Conservation (phyloP, 139 green algal species). For the Auxenochlorella pyrenoidosa region DNA sequence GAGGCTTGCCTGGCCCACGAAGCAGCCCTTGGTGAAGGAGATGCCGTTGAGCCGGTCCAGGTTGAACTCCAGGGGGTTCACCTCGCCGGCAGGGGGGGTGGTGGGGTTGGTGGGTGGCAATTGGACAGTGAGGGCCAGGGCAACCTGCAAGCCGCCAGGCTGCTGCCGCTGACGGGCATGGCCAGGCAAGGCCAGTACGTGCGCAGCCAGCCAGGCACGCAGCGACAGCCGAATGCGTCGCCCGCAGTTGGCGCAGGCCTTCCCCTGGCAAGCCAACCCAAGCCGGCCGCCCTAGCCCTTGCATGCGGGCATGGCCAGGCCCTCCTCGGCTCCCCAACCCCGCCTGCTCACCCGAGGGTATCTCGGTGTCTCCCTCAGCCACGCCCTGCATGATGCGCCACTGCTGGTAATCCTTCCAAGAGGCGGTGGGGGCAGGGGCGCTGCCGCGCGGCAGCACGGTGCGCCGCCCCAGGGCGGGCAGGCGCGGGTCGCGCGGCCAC, state of each 20-base stretch:
- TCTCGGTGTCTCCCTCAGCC: conserved; percentile 3
- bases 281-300: too few relatives aligned
- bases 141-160: too few relatives aligned
- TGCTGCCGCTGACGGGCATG: too few relatives aligned
- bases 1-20: conserved; percentile 14
- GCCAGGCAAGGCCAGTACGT: too few relatives aligned
- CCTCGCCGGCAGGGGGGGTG: not conserved
- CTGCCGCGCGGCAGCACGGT: conserved; percentile 6
- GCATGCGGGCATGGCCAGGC: too few relatives aligned
- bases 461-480: conserved; percentile 9
- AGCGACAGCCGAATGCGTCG: too few relatives aligned
- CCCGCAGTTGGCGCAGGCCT: too few relatives aligned
- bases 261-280: too few relatives aligned
- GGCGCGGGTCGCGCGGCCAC: not conserved
- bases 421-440: not conserved
- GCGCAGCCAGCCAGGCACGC: too few relatives aligned
- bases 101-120: not conserved
- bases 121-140: too few relatives aligned
- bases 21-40: conserved; percentile 14
- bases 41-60: conserved; percentile 4
- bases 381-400: conserved; percentile 21
- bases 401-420: not conserved
- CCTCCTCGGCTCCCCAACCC: not conserved
- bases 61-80: conserved; percentile 20
- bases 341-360: not conserved